phyloP scores from a whole-genome alignment of 2,329 filamentous ascomycete genomes.

The Curvularia lunata region DNA sequence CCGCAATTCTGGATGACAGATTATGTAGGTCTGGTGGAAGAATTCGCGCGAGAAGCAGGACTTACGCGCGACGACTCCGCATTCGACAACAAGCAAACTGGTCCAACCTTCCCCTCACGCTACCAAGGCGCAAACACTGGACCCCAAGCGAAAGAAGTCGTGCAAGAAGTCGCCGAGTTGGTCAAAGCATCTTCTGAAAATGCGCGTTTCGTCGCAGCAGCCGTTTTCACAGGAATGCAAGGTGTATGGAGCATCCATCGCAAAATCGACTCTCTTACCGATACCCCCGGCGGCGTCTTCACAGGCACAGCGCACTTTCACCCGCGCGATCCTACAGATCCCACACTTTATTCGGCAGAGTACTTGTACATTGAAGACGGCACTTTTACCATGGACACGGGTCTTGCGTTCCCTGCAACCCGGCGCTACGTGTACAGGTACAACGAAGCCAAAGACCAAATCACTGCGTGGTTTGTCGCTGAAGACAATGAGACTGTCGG shows the following conservation, averaged over 20 bases:
- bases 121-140: constrained; percentile 40
- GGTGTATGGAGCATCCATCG: constrained; percentile 72
- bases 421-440: constrained; percentile 77
- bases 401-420: constrained; percentile 65
- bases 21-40: constrained; percentile 76
- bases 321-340: constrained; percentile 63
- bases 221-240: constrained; percentile 73
- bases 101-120: constrained; percentile 48
- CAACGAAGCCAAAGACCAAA: constrained; percentile 61
- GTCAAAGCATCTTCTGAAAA: constrained; percentile 53
- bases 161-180: constrained; percentile 54
- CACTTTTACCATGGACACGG: constrained; percentile 64
- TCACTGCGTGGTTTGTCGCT: constrained; percentile 77
- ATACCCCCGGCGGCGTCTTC: constrained; percentile 69
- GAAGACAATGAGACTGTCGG: constrained; percentile 74
- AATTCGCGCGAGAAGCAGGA: constrained; percentile 66
- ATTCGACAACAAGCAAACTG: constrained; percentile 57
- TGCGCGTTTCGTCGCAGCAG: constrained; percentile 65
- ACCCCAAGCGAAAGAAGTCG: constrained; percentile 53
- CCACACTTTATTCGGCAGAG: constrained; percentile 53
- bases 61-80: constrained; percentile 55
- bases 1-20: constrained; percentile 84
- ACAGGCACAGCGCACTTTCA: constrained; percentile 70
- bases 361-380: constrained; percentile 73
- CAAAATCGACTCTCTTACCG: constrained; percentile 60